Conservation (phyloP, 345 rosid species). For the Melastoma malabathricum region DNA sequence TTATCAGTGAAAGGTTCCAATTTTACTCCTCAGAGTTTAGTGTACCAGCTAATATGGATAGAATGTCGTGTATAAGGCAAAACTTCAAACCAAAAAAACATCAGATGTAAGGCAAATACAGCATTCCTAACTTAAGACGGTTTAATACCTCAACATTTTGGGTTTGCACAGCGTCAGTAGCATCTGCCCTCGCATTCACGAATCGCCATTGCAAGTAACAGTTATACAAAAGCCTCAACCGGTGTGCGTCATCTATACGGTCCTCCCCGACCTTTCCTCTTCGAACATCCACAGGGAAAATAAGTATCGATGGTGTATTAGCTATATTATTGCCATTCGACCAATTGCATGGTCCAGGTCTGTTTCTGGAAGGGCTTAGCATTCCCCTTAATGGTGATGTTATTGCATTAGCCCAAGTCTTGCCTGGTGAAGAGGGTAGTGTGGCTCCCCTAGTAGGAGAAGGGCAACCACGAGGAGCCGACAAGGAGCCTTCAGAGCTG, state of each 20-base stretch:
- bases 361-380: constrained; percentile 58
- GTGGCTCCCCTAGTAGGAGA: constrained; percentile 48
- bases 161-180: constrained; percentile 50
- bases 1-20: no score
- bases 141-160: constrained; percentile 55
- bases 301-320: constrained; percentile 48
- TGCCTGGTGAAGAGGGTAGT: constrained; percentile 71
- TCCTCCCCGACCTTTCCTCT: constrained; percentile 77
- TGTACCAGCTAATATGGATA: no score
- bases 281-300: constrained; percentile 69
- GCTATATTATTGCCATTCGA: no score
- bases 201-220: constrained; percentile 77
- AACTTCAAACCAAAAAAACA: no score
- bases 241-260: constrained; percentile 59
- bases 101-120: no score
- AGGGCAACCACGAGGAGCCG: constrained; percentile 49
- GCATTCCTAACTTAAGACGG: no score
- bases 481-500: constrained; percentile 34
- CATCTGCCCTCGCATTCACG: constrained; percentile 65
- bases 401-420: constrained; percentile 50
- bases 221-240: constrained; percentile 77
- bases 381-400: constrained; percentile 46
- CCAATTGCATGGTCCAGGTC: constrained; percentile 13
- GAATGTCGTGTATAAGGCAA: no score
- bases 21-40: no score